These are phyloP conservation scores for Adenanthera pavonina DNA, from an alignment of 306 rosid genomes.

Conservation along the genomic window DNA sequence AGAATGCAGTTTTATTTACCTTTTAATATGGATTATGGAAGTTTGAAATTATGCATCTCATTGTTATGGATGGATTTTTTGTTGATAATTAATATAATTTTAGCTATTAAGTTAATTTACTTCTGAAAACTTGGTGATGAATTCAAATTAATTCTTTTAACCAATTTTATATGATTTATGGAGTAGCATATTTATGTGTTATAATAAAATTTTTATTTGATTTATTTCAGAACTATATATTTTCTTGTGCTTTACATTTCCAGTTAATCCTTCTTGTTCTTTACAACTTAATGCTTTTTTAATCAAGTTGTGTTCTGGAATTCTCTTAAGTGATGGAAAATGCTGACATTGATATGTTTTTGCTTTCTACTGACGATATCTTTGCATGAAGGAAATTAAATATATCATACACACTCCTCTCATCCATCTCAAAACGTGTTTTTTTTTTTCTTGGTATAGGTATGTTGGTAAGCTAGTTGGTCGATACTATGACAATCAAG, in stretches of 20 bases:
- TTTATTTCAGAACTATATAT: too few species aligned
- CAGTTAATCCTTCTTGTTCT: not conserved
- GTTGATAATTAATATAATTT: too few species aligned
- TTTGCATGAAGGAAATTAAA: slow-evolving; percentile 17
- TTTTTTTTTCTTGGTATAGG: slow-evolving; percentile 46
- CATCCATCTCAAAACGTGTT: not conserved
- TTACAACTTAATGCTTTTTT: not conserved
- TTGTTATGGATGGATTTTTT: not conserved
- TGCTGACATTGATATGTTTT: not conserved
- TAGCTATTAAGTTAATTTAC: too few species aligned
- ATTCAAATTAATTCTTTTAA: not conserved
- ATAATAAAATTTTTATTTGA: not conserved
- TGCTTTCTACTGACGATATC: not conserved
- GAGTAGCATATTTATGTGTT: not conserved
- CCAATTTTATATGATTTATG: not conserved
- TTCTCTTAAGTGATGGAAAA: slow-evolving; percentile 4
- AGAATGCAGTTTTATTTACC: not conserved
- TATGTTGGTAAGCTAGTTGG: slow-evolving; percentile 87
- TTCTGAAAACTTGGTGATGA: too few species aligned
- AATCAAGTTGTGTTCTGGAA: not conserved
- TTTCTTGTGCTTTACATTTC: not conserved
- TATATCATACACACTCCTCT: not conserved
- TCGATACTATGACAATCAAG: slow-evolving; percentile 72
- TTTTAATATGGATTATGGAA: not conserved
- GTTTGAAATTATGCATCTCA: not conserved